phyloP scores from a whole-genome alignment of 768 basidiomycete genomes.

The Saitozyma sp. region DNA sequence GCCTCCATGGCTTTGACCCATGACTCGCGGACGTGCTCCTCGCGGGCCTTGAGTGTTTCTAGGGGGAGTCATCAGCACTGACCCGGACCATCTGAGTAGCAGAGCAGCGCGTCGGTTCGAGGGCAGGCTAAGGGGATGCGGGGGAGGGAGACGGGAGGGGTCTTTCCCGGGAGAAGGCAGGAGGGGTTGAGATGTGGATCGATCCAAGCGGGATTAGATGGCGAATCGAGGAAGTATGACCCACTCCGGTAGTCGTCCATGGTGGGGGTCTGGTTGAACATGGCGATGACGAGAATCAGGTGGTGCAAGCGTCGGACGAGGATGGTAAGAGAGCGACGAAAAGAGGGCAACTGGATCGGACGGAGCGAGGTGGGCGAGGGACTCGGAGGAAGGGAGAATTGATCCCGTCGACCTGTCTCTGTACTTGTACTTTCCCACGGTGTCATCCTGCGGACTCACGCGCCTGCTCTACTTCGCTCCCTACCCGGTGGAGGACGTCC shows the following conservation, averaged over 20 bases:
- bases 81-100: not conserved
- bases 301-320: not conserved
- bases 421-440: too few relatives aligned
- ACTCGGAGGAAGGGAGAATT: too few relatives aligned
- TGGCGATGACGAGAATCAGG: slow-evolving; percentile 7
- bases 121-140: not conserved
- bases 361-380: too few relatives aligned
- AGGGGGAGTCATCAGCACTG: not conserved
- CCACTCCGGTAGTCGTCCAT: slow-evolving; percentile 36
- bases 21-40: slow-evolving; percentile 78
- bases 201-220: not conserved
- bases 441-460: too few relatives aligned
- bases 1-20: slow-evolving; percentile 95
- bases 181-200: not conserved
- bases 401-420: too few relatives aligned
- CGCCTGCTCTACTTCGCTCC: too few relatives aligned
- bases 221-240: not conserved
- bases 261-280: slow-evolving; percentile 21
- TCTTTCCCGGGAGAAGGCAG: too few relatives aligned
- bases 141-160: too few relatives aligned
- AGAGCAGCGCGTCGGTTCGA: not conserved
- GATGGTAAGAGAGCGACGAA: not conserved
- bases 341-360: not conserved
- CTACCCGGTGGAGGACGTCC: too few relatives aligned
- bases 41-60: slow-evolving; percentile 55